phyloP scores from a whole-genome alignment of 768 basidiomycete species.

The Chlorophyllum brunneum region DNA sequence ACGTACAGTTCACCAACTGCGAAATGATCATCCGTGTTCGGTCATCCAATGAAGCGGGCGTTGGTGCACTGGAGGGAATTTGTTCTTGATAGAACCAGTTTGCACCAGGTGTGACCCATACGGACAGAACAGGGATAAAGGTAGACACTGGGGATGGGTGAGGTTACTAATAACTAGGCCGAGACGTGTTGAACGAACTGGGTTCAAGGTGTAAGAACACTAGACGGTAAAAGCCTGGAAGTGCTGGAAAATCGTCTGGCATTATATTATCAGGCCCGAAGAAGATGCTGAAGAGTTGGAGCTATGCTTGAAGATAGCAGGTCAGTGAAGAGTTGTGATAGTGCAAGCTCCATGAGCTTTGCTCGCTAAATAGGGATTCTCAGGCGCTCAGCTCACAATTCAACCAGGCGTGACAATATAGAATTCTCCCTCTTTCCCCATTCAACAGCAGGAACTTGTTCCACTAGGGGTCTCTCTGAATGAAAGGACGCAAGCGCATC shows the following conservation, averaged over 20 bases:
- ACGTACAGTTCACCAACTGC: constrained; percentile 55
- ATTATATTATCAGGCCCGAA: constrained; percentile 4
- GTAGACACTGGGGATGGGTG: constrained; percentile 29
- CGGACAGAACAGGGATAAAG: constrained; percentile 31
- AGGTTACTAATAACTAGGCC: background rate
- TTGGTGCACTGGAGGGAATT: constrained; percentile 41
- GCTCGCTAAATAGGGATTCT: background rate
- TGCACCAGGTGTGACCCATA: constrained; percentile 57
- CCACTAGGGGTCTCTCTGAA: too few relatives aligned
- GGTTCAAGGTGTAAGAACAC: constrained; percentile 69
- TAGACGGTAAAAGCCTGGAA: constrained; percentile 58
- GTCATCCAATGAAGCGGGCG: constrained; percentile 34
- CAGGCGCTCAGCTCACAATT: background rate
- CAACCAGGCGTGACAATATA: background rate
- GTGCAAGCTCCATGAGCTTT: background rate
- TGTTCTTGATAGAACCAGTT: constrained; percentile 67
- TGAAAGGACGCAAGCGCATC: too few relatives aligned
- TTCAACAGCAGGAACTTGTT: background rate
- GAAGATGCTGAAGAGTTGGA: background rate
- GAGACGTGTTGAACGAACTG: constrained; percentile 28
- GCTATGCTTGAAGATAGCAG: background rate
- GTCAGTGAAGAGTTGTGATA: constrained; percentile 11
- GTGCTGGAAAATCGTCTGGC: constrained; percentile 43
- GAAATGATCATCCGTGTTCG: constrained; percentile 59
- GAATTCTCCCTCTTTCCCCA: background rate